Base-by-base conservation (phyloP, 306 rosid species). In the Trifolium fragiferum region DNA sequence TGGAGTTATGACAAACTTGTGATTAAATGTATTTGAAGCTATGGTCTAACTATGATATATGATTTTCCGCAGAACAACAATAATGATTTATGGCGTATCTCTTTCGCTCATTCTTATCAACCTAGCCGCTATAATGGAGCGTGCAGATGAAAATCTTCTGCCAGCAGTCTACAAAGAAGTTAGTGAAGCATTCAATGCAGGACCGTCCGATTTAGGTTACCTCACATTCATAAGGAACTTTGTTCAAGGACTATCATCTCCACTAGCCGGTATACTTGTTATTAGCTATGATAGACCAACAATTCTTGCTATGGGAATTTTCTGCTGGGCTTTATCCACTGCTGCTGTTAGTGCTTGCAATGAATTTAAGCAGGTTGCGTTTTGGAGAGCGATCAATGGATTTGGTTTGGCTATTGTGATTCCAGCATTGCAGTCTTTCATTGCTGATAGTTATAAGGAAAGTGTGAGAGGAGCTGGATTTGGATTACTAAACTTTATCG, bases 91-190 rank as follows among this genome's bases (percentile, higher is more conserved):
- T 78, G 97, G 95, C 57, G 37, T 89, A 18, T 91, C 97, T 47
- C 82, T 91, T 65, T 91, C 93, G 10, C 92, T 91, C 74, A 76
- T 89, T 78, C 95, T 91, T 49, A 91, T 91, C 80, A 94, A 94
- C 87, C 55, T 94, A 75, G 97, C 97, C 16, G 93, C 99, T 65
- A 89, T 94, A 63, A 92, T 94, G 99, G 97, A 92, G 83, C 88
- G 95, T 0, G 97, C 99, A 0, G 99, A 94, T 27, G 99, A 92
- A 65, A 94, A 94, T 80, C 96, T 94, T 67, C 99, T 92, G 65
- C 99, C 99, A 16, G 76, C 99, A 5, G 99, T 94, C 23, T 94
- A 92, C 88, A 94, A 92, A 88, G 99, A 94, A 89, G 95, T 94
- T 12, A 92, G 99, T 21, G 99, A 87, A 85, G 86, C 99, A 60